Conservation (phyloP, 345 rosid species). For the Linum usitatissimum region DNA sequence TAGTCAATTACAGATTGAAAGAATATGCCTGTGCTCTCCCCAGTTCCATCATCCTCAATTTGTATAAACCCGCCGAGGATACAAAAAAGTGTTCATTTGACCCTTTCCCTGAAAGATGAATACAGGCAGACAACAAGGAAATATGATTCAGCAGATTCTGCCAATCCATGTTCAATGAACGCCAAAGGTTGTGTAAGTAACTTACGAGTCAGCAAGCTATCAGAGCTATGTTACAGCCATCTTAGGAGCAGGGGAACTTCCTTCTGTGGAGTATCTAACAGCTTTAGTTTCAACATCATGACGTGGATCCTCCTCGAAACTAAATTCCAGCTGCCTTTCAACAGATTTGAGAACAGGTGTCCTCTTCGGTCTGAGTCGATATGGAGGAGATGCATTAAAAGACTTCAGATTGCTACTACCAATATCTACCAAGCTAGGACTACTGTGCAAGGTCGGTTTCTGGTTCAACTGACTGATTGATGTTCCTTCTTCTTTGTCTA, state of each 20-base stretch:
- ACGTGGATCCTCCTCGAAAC: slow-evolving; percentile 35
- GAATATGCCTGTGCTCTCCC: no score
- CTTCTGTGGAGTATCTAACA: slow-evolving; percentile 25
- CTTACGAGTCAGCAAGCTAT: background rate
- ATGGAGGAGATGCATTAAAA: slow-evolving; percentile 83
- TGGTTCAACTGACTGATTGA: slow-evolving; percentile 27
- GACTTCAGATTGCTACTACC: slow-evolving; percentile 28
- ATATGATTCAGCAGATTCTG: no score
- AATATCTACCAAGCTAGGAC: slow-evolving; percentile 30
- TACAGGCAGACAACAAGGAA: no score
- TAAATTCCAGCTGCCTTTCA: slow-evolving; percentile 83
- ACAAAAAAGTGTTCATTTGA: no score
- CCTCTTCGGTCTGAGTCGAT: slow-evolving; percentile 68
- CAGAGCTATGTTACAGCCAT: slow-evolving; percentile 26
- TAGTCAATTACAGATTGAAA: no score
- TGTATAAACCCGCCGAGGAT: no score
- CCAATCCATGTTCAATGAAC: no score
- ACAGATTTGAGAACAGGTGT: slow-evolving; percentile 65
- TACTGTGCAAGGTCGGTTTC: slow-evolving; percentile 16
- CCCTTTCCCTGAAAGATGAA: no score
- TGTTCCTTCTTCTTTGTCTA: slow-evolving; percentile 20
- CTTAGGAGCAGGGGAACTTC: slow-evolving; percentile 21
- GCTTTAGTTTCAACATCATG: slow-evolving; percentile 28
- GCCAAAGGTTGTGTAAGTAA: background rate
- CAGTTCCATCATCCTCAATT: no score